These are phyloP conservation scores for Macrophomina tecta DNA, from an alignment of 2,329 filamentous ascomycete species.

Conservation along the genomic window DNA sequence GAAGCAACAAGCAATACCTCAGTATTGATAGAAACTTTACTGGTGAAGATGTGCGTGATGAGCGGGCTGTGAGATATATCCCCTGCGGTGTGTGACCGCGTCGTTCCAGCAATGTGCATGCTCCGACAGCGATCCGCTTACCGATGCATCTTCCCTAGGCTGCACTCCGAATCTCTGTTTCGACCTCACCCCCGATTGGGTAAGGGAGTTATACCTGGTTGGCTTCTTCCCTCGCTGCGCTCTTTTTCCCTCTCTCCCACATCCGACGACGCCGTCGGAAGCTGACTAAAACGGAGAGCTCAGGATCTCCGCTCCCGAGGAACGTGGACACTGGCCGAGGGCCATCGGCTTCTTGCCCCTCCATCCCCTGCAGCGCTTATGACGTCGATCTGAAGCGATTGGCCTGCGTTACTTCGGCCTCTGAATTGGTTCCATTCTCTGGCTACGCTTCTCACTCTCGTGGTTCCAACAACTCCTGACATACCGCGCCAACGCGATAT, in stretches of 20 bases:
- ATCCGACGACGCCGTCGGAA: constrained; percentile 22
- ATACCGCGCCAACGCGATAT: too few relatives aligned
- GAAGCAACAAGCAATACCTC: too few relatives aligned
- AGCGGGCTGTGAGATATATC: too few relatives aligned
- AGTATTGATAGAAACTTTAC: too few relatives aligned
- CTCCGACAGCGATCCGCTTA: background rate
- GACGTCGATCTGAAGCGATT: background rate
- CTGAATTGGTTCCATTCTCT: background rate
- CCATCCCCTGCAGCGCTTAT: background rate
- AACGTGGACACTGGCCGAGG: background rate
- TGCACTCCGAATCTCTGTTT: constrained; percentile 1
- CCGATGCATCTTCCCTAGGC: background rate
- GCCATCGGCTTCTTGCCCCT: background rate
- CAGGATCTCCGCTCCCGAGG: constrained; percentile 18
- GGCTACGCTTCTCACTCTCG: too few relatives aligned
- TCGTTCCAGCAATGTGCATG: background rate
- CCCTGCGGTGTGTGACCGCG: background rate
- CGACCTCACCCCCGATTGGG: background rate
- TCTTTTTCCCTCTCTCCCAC: background rate
- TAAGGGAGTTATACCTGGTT: background rate
- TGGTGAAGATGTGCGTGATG: too few relatives aligned
- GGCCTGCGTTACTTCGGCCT: background rate
- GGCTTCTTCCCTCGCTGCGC: background rate
- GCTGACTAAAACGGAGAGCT: constrained; percentile 6
- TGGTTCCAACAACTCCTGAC: too few relatives aligned